Base-by-base conservation (phyloP, 805 yeast genomes). In the Lachancea sp. region DNA sequence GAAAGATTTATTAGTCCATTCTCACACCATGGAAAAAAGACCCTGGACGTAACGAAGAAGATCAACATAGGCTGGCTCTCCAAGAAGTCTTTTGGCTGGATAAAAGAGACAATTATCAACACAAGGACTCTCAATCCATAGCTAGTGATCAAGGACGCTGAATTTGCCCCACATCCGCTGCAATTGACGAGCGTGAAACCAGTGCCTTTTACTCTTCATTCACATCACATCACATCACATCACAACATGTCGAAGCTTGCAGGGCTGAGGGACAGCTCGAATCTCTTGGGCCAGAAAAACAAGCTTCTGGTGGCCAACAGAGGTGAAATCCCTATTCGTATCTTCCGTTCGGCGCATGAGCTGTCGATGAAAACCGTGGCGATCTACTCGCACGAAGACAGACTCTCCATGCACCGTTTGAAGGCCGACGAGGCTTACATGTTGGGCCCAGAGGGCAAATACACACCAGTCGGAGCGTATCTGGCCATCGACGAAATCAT, bases 261-360 rank as follows among this genome's bases (percentile, higher is more conserved):
- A 39, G 66, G 66, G 30, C 44, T 63, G 35, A 60, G 67, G 46
- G 65, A 62, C 53, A 58, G 58, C 44, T 57, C 58, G 50, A 54
- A 55, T 48, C 57, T 71, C 10, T 50, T 69, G 45, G 73, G 74
- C 33, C 61, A 63, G 43, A 60, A 67, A 42, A 68, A 66, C 66
- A 80, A 81, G 72, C 77, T 85, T 60, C 70, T 85, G 51, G 93
- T 85, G 34, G 91, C 91, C 53, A 84, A 83, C 71, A 73, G 93
- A 70, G 93, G 91, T 57, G 91, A 85, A 66, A 84, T 84, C 57
- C 91, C 91, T 36, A 82, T 83, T 60, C 71, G 93, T 69, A 90
- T 91, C 65, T 91, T 91, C 70, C 79, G 99, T 70, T 83, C 97
- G 31, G 99, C 99, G 49, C 99, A 93, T 70, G 99, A 91, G 69